Percentiles rank a stretch among this genome's conserved stretches.
Conservation (phyloP, 805 yeast species). For the Wickerhamomyces canadensis region DNA sequence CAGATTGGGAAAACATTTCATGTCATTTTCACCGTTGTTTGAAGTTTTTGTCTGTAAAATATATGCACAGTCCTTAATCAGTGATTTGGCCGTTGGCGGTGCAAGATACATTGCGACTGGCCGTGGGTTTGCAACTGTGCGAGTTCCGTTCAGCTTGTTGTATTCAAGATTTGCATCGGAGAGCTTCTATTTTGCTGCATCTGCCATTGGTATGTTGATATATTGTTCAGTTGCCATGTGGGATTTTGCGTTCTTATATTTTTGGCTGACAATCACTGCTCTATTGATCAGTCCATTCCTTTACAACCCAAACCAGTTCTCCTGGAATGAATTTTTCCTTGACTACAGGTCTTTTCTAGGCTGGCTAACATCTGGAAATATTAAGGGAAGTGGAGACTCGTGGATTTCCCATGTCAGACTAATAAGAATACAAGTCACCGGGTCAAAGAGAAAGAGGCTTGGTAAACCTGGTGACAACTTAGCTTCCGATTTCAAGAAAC, state of each 20-base stretch:
- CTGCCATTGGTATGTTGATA: slow-evolving; percentile 44
- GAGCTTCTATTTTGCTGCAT: slow-evolving; percentile 59
- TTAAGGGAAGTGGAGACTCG: slow-evolving; percentile 26
- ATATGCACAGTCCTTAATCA: slow-evolving; percentile 63
- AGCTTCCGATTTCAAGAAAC: slow-evolving; percentile 41
- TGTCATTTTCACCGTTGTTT: slow-evolving; percentile 69
- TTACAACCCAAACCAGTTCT: slow-evolving; percentile 62
- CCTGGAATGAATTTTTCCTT: slow-evolving; percentile 56
- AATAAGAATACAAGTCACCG: slow-evolving; percentile 49
- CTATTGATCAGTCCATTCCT: slow-evolving; percentile 54
- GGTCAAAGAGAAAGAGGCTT: slow-evolving; percentile 42
- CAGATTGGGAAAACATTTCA: slow-evolving; percentile 59
- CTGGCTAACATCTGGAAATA: slow-evolving; percentile 46
- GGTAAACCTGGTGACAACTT: slow-evolving; percentile 34
- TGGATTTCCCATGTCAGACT: slow-evolving; percentile 47
- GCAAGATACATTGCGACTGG: slow-evolving; percentile 82
- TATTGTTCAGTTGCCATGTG: slow-evolving; percentile 60
- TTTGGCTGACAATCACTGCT: slow-evolving; percentile 57
- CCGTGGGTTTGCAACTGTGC: slow-evolving; percentile 72
- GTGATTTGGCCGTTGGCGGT: slow-evolving; percentile 71
- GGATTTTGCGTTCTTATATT: slow-evolving; percentile 50
- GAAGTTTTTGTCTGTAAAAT: slow-evolving; percentile 77
- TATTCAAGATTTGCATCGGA: slow-evolving; percentile 68
- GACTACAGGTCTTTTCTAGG: slow-evolving; percentile 46
- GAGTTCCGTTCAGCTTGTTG: slow-evolving; percentile 59